phyloP scores from a whole-genome alignment of 306 rosid species.

The Inga oerstediana region DNA sequence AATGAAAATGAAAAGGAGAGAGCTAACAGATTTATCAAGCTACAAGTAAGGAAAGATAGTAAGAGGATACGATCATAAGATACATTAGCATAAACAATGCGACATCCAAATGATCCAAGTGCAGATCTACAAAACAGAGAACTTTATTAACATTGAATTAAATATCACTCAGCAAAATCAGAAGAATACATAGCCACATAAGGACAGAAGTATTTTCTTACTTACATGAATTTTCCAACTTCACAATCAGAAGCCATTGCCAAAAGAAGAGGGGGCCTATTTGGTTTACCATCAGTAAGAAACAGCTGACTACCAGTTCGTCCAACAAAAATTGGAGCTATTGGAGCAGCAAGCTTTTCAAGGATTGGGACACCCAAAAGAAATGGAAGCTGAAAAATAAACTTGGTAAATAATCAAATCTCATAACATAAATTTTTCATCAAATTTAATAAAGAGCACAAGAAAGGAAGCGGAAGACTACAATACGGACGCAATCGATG shows the following conservation, averaged over 20 bases:
- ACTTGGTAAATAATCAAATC: slow-evolving; percentile 23
- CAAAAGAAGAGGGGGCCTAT: slow-evolving; percentile 85
- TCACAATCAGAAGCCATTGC: slow-evolving; percentile 92
- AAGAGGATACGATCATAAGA: slow-evolving; percentile 94
- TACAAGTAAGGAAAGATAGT: slow-evolving; percentile 26
- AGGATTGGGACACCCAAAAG: slow-evolving; percentile 79
- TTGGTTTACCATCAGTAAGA: slow-evolving; percentile 89
- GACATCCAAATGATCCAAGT: slow-evolving; percentile 74
- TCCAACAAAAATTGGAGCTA: slow-evolving; percentile 86
- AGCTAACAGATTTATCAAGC: slow-evolving; percentile 21
- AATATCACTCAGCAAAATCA: neutral
- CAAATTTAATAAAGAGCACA: slow-evolving; percentile 27
- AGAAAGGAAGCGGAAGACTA: neutral
- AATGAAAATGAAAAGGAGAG: slow-evolving; percentile 29
- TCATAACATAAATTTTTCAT: slow-evolving; percentile 19
- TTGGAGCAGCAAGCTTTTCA: slow-evolving; percentile 82
- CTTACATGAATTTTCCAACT: slow-evolving; percentile 87
- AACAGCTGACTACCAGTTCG: slow-evolving; percentile 94
- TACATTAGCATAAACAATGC: slow-evolving; percentile 85
- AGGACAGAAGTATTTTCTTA: slow-evolving; percentile 22
- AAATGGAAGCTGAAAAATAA: slow-evolving; percentile 81
- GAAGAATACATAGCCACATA: neutral
- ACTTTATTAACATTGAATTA: slow-evolving; percentile 29
- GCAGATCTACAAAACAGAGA: slow-evolving; percentile 74
- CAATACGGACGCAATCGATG: neutral